Evolutionary conservation across 495 filamentous ascomycete species (phyloP), one percentile per base, ranked within the genome.

Genomic region (Hypoxylon rickii): DNA sequence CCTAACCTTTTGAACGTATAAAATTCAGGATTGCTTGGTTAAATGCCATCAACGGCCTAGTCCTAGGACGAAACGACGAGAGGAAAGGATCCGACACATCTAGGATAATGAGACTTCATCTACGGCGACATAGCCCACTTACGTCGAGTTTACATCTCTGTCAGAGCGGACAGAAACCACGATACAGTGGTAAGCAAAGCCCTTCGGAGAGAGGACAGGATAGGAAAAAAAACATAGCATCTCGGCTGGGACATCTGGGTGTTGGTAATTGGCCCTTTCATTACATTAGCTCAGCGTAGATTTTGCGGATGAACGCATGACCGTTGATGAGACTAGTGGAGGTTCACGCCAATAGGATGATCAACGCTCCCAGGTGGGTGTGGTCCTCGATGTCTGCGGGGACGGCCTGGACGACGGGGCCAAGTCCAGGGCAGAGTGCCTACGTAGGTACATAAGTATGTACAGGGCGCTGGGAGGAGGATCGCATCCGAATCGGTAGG

Each of bases 221-320:
- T 57, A 67, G 39, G 10, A 29, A 29, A 51, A 42, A 62, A 64
- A 58, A 61, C 66, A 74, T 64, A 65, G 56, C 61, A 70, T 70
- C 73, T 76, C 68, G 70, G 69, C 68, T 72, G 70, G 74, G 63
- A 65, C 69, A 62, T 66, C 60, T 65, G 58, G 48, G 68, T 44
- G 61, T 57, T 63, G 55, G 46, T 73, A 64, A 77, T 76, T 76
- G 70, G 72, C 41, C 62, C 51, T 66, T 29, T 61, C 48, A 56
- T 61, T 64, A 76, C 72, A 71, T 70, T 70, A 73, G 70, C 66
- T 74, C 65, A 71, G 69, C 46, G 66, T 72, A 70, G 65, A 70
- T 67, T 70, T 69, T 62, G 71, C 72, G 74, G 73, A 70, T 66
- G 68, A 70, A 73, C 70, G 74, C 75, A 76, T 76, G 74, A 68